These are phyloP conservation scores for Pseudonitzschia delicatissima DNA, from an alignment of 108 stramenopile species.

Conservation along the genomic window DNA sequence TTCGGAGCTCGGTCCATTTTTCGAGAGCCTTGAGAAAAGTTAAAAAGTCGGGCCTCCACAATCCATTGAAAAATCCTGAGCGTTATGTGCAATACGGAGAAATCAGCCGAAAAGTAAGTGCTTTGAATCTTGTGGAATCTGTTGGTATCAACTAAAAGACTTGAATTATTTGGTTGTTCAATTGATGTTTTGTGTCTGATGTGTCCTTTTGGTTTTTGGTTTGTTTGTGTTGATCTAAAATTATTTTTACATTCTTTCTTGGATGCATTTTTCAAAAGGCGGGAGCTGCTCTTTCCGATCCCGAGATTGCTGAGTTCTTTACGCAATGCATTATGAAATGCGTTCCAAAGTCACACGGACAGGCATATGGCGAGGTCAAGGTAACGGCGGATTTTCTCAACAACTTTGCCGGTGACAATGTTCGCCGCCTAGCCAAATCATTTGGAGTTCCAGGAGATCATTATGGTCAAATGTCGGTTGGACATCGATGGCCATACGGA, in stretches of 20 bases:
- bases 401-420: slow-evolving; percentile 92
- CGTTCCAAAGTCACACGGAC: slow-evolving; percentile 92
- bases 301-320: slow-evolving; percentile 90
- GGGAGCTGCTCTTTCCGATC: slow-evolving; percentile 64
- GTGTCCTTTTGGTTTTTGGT: background rate
- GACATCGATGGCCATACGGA: slow-evolving; percentile 97
- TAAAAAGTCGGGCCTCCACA: slow-evolving; percentile 82
- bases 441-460: slow-evolving; percentile 94
- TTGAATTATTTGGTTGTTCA: background rate
- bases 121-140: background rate
- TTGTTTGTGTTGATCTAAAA: background rate
- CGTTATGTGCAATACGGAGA: slow-evolving; percentile 88
- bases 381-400: slow-evolving; percentile 86
- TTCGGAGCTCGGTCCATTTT: slow-evolving; percentile 76
- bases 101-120: slow-evolving; percentile 73
- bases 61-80: slow-evolving; percentile 90
- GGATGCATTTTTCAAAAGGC: slow-evolving; percentile 36
- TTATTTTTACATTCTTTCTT: slow-evolving; percentile 5
- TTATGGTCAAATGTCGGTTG: slow-evolving; percentile 89
- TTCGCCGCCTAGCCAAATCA: slow-evolving; percentile 85
- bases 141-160: background rate
- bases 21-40: slow-evolving; percentile 64
- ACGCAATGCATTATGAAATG: slow-evolving; percentile 83
- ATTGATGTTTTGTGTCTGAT: background rate
- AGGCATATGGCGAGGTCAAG: slow-evolving; percentile 87